Base-by-base conservation (phyloP, 805 yeast species). In the Jamesozyma jinghongensis region DNA sequence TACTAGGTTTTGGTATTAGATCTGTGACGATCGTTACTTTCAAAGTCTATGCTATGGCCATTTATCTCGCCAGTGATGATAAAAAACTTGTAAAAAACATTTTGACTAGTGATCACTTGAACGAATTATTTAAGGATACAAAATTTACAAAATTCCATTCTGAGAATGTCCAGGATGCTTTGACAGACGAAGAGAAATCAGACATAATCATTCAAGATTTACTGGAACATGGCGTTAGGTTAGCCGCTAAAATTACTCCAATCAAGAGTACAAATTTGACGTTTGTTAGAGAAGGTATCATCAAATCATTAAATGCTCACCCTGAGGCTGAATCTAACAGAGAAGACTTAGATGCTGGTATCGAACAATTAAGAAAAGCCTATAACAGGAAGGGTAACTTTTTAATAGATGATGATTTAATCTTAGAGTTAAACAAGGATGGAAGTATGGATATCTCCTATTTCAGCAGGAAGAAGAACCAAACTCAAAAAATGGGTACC, bases 221-320 rank as follows among this genome's bases (percentile, higher is more conserved):
- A 36, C 56, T 87, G 32, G 75, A 74, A 33, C 61, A 74, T 10
- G 75, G 78, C 12, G 73, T 81, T 28, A 72, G 77, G 42, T 71
- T 86, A 50, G 67, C 79, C 34, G 80, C 87, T 19, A 70, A 94
- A 47, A 80, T 90, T 43, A 79, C 82, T 10, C 97, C 98, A 0
- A 78, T 81, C 14, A 75, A 96, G 56, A 86, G 84, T 59, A 90
- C 97, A 1, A 97, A 90, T 62, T 87, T 83, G 62, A 77, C 78
- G 47, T 97, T 92, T 57, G 63, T 90, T 53, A 75, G 83, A 49
- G 97, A 92, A 56, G 97, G 97, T 0, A 74, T 92, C 45, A 74
- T 86, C 37, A 81, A 88, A 57, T 77, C 95, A 0, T 74, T 85
- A 36, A 68, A 80, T 59, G 81, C 85, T 28, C 77, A 76, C 53